Evolutionary conservation across 495 filamentous ascomycete genomes (phyloP), one percentile per base, ranked within the genome.

Genomic region (Thermothielavioides terrestris): DNA sequence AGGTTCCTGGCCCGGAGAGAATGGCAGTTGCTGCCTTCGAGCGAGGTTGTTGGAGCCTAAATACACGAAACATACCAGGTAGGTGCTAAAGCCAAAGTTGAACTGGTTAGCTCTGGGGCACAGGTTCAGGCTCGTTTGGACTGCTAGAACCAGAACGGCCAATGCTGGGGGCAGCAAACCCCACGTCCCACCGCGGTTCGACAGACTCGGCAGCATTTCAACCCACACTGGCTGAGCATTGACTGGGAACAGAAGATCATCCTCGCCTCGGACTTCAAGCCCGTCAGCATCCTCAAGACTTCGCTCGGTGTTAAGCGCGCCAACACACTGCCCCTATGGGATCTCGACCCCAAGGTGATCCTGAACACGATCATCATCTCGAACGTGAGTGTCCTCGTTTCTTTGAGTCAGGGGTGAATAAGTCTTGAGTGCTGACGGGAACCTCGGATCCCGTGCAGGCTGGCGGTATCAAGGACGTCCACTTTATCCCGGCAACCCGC

Each of bases 351-450:
- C 4, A 67, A 71, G 32, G 72, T 67, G 31, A 82, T 82, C 55
- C 62, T 81, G 40, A 78, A 66, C 57, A 83, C 79, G 18, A 77
- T 83, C 54, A 79, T 75, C 25, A 82, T 83, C 53, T 79, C 80
- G 20, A 59, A 77, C 18, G 43, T 46, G 14, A 36, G 43, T 37
- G 9, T 17, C 17, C 2, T 23, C 10, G 11, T 15, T 44, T 12
- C 4, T 25, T 8, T 14, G 3, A 12, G 2, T 2, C n/a, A n/a
- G n/a, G n/a, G n/a, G n/a, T n/a, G n/a, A n/a, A n/a, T n/a, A n/a
- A 22, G 11, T 35, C 4, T 25, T 3, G 9, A 9, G 42, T 27
- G 3, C 32, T 46, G 30, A 46, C 32, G 26, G 14, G 27, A 39
- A 14, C 21, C 10, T 6, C 27, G 27, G n/a, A n/a, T n/a, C n/a